Evolutionary conservation across 805 yeast species (phyloP), one percentile per base, ranked within the genome.

Genomic region (Lachancea nothofagi): DNA sequence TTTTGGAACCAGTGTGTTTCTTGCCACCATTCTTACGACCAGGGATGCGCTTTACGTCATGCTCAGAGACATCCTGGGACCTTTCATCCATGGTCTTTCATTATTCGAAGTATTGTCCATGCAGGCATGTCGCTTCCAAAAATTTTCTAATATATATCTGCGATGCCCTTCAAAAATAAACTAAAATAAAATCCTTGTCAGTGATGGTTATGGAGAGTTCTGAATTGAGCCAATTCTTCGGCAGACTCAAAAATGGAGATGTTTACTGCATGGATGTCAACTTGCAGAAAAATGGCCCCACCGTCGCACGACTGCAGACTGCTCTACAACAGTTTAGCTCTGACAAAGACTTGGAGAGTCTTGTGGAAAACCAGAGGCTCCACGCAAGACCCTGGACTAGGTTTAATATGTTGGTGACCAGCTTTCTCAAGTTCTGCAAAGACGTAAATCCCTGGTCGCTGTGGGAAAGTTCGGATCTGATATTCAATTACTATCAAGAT

Each of bases 391-490:
- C 31, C 14, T 43, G 67, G 59, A 60, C 62, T 4, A 74, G 77
- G 5, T 75, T 78, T 45, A 68, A 66, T 30, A 71, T 69, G 33
- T 61, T 78, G 49, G 62, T 72, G 1, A 53, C 54, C 2, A 62
- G 76, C 2, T 80, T 76, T 52, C 51, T 80, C 10, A 52, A 55
- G 25, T 65, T 74, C 38, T 63, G 76, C 42, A 59, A 69, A 29
- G 73, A 75, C 42, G 57, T 78, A 18, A 68, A 77, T 48, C 80
- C 85, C 0, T 64, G 73, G 65, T 69, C 78, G 2, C 41, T 62
- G 6, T 54, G 66, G 33, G 69, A 64, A 24, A 70, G 78, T 27
- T 76, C 73, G 49, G 83, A 77, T 45, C 55, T 75, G 20, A 49
- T 61, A n/a, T 57, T 58, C 33, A 49, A 52, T 19, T 73, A 68